Conservation (phyloP, 148 eudicot genomes). For the Heliamphora exappendiculata region DNA sequence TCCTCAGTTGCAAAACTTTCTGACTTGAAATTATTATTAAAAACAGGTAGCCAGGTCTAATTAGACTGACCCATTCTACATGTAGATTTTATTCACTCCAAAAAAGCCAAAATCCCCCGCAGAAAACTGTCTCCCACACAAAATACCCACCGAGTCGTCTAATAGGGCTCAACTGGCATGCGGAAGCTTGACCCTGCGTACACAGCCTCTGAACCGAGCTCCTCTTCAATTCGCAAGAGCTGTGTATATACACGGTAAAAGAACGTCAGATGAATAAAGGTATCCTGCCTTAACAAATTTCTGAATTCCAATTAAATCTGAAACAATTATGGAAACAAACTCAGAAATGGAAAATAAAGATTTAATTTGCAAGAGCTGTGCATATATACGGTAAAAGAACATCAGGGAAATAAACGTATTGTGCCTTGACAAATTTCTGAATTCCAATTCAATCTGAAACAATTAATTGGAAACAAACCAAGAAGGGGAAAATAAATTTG, state of each 20-base stretch:
- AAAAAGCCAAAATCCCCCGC: not conserved
- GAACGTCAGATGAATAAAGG: not conserved
- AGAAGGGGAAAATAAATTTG: not conserved
- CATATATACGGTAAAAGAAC: too few relatives aligned
- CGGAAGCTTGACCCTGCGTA: conserved; percentile 94
- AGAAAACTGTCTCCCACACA: not conserved
- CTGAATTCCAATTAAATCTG: not conserved
- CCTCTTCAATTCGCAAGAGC: conserved; percentile 90
- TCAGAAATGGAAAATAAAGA: not conserved
- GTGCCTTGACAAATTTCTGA: too few relatives aligned
- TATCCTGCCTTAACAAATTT: not conserved
- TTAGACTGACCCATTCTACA: not conserved
- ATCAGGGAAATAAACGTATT: too few relatives aligned
- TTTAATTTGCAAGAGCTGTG: too few relatives aligned
- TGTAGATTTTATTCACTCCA: not conserved
- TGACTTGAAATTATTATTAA: conserved; percentile 17
- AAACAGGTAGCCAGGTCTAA: not conserved
- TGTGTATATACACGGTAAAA: conserved; percentile 8
- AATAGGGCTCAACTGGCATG: conserved; percentile 78
- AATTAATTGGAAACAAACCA: not conserved
- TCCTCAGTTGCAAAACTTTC: conserved; percentile 11
- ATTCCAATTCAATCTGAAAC: not conserved
- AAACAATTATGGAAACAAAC: not conserved
- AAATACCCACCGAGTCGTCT: conserved; percentile 13
- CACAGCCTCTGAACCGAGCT: conserved; percentile 90